Evolutionary conservation across 306 rosid species (phyloP), one percentile per base, ranked within the genome.

Genomic region (Citrullus mucosospermus): DNA sequence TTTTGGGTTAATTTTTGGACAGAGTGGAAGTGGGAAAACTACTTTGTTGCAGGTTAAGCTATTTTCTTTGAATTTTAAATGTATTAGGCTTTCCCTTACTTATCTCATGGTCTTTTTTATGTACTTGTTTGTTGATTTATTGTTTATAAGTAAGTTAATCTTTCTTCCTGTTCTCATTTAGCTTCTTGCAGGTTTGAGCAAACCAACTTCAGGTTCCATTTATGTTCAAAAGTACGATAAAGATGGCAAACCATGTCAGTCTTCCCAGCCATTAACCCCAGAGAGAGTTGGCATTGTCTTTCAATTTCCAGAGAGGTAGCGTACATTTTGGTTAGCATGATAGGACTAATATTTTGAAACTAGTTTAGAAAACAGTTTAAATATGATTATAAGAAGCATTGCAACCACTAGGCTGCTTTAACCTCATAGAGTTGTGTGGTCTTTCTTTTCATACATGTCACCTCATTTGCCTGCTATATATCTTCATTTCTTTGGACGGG

Each of bases 271-370:
- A 39, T 78, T 93, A 84, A 60, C 84, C 60, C 83, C 97, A 0
- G 96, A 92, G 82, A 92, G 91, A 81, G 98, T 93, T 78, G 98
- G 98, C 65, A 90, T 90, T 69, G 98, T 91, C 86, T 90, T 93
- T 87, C 97, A 93, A 78, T 90, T 93, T 87, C 97, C 97, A n/a
- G 98, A 92, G 85, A 90, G 97, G 98, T 93, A 91, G 22, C 9
- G 30, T 59, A 30, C 62, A 50, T 32, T 73, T 44, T 50, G 17
- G 60, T 32, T 46, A 32, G 30, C 30, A 48, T 50, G 46, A 50
- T 25, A 36, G 11, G 7, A 54, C 36, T 72, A 46, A 46, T 20
- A 70, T 71, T 16, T 71, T 14, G 41, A 71, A 48, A 48, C 77
- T 22, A 71, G 77, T 46, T 13, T 46, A 25, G 13, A 46, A 34